Evolutionary conservation across 2,329 filamentous ascomycete species (phyloP), one percentile per base, ranked within the genome.

Genomic region (Clathrospora elynae): DNA sequence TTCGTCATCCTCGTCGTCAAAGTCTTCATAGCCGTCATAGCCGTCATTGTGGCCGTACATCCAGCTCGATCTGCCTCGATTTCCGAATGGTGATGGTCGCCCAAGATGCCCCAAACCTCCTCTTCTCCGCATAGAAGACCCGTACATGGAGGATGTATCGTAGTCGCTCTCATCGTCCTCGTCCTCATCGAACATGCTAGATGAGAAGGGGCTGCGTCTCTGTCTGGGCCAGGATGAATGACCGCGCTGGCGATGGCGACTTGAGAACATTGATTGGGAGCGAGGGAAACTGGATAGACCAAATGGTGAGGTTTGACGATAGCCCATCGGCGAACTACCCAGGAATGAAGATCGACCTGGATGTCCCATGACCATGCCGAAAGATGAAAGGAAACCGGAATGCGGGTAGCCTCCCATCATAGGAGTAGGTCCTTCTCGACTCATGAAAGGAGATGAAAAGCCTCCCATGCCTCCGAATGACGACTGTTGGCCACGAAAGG

Each of bases 1-100:
- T 11, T 48, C 26, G 12, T 42, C 37, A 28, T 35, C 42, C n/a
- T 40, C 33, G n/a, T 41, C 35, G 12, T 41, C 24, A 36, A 46
- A 38, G 19, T 55, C 38, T n/a, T 51, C 51, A 16, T 29, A 41
- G 3, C 49, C 53, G 14, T 55, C 48, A 18, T 53, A 48, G 35
- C 31, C 32, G 20, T 43, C 42, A 14, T 39, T 29, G 16, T 38
- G 23, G 22, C 17, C 18, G 24, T 50, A 28, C 26, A 26, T 32
- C 35, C 52, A 31, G 9, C 28, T 22, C 17, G 28, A n/a, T 35
- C 30, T 34, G n/a, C 23, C 17, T 7, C 10, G 30, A 20, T 22
- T n/a, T 30, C 28, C 13, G 20, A 47, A 42, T 25, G 32, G 5
- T 8, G 46, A 28, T n/a, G n/a, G n/a, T 5, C 20, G 19, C 17